Conservation (phyloP, 306 rosid species). For the Ammopiptanthus mongolicus region DNA sequence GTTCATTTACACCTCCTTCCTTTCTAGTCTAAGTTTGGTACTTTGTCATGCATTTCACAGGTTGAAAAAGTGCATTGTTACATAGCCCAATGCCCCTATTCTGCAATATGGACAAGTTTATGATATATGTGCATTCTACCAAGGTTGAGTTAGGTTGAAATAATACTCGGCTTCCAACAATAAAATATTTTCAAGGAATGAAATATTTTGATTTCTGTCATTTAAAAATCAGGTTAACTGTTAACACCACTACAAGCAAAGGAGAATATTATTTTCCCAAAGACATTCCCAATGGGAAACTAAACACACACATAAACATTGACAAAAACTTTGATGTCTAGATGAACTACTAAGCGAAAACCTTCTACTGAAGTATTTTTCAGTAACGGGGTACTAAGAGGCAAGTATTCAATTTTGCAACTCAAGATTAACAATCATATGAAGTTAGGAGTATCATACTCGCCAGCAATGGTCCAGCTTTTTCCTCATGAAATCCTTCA, state of each 20-base stretch:
- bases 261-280: not conserved
- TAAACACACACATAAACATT: too few species aligned
- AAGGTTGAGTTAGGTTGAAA: not conserved
- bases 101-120: not conserved
- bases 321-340: not conserved
- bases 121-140: not conserved
- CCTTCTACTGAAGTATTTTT: not conserved
- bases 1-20: not conserved
- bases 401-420: conserved; percentile 12
- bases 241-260: not conserved
- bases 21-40: not conserved
- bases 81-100: not conserved
- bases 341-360: not conserved
- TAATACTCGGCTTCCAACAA: not conserved
- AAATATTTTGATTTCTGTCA: not conserved
- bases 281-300: too few species aligned
- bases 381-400: not conserved
- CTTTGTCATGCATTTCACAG: not conserved
- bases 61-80: not conserved
- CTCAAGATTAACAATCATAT: conserved; percentile 11
- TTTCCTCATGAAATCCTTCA: not conserved
- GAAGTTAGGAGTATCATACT: conserved; percentile 7
- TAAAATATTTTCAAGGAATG: not conserved
- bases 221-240: not conserved
- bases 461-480: not conserved